Base-by-base conservation (phyloP, 768 basidiomycete genomes). In the Candolleomyces eurysporus region DNA sequence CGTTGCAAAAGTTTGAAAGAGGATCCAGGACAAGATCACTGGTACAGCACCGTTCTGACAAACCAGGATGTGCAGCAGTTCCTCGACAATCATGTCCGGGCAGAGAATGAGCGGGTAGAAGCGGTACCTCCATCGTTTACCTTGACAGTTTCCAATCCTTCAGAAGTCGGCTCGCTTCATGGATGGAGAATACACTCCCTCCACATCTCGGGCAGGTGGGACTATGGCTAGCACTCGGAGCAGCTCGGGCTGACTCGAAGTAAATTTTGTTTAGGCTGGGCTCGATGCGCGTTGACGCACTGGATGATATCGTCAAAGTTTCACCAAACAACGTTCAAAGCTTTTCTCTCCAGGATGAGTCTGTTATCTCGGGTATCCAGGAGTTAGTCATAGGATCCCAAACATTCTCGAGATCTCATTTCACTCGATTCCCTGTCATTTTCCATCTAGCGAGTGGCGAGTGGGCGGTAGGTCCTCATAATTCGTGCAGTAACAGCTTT, bases 121-220 rank as follows among this genome's bases (percentile, higher is more conserved):
- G 67, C 65, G 48, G 48, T 46, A 10, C 13, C 52, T 4, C 42
- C 5, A 66, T 67, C 68, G 2, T 94, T 92, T 70, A 92, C 89
- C 1, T 72, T 96, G 59, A 95, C 92, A 0, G 86, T 89, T 5
- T 81, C 86, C 1, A 78, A 81, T 36, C 92, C 94, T 0, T 68
- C 77, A 1, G 91, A 92, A 67, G 83, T 80, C 60, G 91, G 91
- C 1, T 77, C 89, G 2, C 70, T 93, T 58, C 79, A 87, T 67
- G 93, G 92, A 2, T 91, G 86, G 78, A 81, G 75, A 54, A 84
- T 96, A 48, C 75, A 84, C 39, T 77, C 79, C 36, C 70, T 93
- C 48, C 65, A 68, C 2, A 72, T 80, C n/a, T 89, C 90, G 39
- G 94, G 94, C 52, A 78, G 89, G 91, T 91, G 60, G 55, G 82